Conservation (phyloP, 2,329 filamentous ascomycete species). For the Nemania sp. region DNA sequence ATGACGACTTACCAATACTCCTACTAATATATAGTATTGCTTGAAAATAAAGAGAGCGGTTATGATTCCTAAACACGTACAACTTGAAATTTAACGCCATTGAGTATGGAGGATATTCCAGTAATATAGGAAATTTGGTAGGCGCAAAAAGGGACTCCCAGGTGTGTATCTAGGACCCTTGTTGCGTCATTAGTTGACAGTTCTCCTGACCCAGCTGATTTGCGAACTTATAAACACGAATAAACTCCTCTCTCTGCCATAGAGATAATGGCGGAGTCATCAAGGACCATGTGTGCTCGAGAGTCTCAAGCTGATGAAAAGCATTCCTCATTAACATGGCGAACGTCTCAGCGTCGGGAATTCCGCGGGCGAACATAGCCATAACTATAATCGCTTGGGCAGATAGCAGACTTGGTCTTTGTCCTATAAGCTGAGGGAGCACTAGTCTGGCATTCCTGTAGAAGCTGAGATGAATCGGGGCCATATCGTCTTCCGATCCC, state of each 20-base stretch:
- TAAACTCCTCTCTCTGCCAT: background rate
- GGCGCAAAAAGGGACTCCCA: background rate
- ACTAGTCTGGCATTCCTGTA: constrained; percentile 40
- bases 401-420: constrained; percentile 34
- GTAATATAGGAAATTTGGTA: no score
- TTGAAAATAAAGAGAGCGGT: no score
- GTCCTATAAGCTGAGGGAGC: constrained; percentile 33
- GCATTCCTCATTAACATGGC: constrained; percentile 40
- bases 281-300: background rate
- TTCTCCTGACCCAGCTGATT: constrained; percentile 3
- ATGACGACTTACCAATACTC: no score
- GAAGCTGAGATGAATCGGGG: constrained; percentile 26
- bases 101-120: no score
- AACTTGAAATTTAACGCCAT: no score
- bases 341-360: constrained; percentile 28
- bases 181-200: background rate
- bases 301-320: constrained; percentile 47
- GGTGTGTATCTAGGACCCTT: background rate
- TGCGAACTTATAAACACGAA: background rate
- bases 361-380: constrained; percentile 38
- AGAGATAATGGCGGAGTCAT: background rate
- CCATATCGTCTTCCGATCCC: constrained; percentile 32
- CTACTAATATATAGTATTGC: no score
- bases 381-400: constrained; percentile 39
- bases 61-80: no score